Base-by-base conservation (phyloP, 768 basidiomycete species). In the Astraeus odoratus region DNA sequence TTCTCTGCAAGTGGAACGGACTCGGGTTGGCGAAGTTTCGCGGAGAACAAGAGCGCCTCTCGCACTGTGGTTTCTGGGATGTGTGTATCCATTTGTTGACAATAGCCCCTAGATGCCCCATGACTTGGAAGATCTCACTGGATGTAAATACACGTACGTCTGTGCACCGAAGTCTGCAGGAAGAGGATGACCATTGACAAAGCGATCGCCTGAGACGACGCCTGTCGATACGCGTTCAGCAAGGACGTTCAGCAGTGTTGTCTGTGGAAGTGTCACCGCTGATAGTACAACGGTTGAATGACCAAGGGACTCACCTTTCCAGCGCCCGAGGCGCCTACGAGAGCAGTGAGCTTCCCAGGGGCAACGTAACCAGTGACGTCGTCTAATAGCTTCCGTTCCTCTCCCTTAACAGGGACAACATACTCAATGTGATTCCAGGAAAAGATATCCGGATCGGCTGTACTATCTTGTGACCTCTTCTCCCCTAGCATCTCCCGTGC, bases 51-150 rank as follows among this genome's bases (percentile, higher is more conserved):
- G 8, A 93, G 67, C 1, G 89, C 87, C 56, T 93, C 87, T 22
- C 86, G 76, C 12, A 93, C 88, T 6, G 87, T 92, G 2, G 78
- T 65, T 7, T 81, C 78, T 20, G 79, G 74, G 16, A 84, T 72
- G 64, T 93, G 91, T 0, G 80, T 83, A 53, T 90, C 88, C 71
- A 78, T 77, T 57, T 95, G 92, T 56, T 94, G 89, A 48, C 81
- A 84, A 55, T 88, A 91, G 0, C 86, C 87, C 37, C 79, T 82
- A 26, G 7, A 47, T 33, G 16, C 3, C 10, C 9, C 4, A 29
- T 48, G 18, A 35, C 16, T 35, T 16, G 16, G 10, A 18, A 35
- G 13, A 33, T 7, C 19, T 5, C 20, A 34, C 19, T 5, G 18
- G 4, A 12, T n/a, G 15, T 15, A 39, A 7, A 35, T 42, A 18